Base-by-base conservation (phyloP, 768 basidiomycete genomes). In the Russula ochroleuca region DNA sequence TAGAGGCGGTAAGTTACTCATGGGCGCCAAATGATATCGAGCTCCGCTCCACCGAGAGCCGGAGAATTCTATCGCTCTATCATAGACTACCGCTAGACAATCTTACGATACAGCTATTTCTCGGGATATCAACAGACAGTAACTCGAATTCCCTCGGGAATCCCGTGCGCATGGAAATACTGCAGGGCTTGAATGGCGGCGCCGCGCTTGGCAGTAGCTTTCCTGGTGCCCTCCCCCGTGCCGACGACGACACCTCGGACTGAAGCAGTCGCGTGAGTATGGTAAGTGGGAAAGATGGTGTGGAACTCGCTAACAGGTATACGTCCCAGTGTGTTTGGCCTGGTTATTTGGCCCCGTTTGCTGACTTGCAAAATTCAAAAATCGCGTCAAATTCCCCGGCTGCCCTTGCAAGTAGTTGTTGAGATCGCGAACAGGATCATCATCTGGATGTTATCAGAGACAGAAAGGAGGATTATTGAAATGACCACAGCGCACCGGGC, bases 351-450 rank as follows among this genome's bases (percentile, higher is more conserved):
- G 53, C n/a, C 64, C 64, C 8, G 2, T 1, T 45, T 61, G 59
- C 19, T 14, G 4, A 7, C 0, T 50, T 1, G 11, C 17, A 33
- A 45, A 60, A 0, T 0, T 9, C 40, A 65, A 35, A n/a, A 43
- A 1, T 5, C 7, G 23, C 28, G 13, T 14, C 47, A 65, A 13
- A 37, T 51, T 56, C 1, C 6, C 38, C 11, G 5, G 19, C 8
- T 35, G 35, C 35, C 10, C 53, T 37, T 65, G 64, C 23, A 65
- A 50, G 15, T 5, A 57, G 11, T 65, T 65, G 49, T 65, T 65
- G 6, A 65, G 40, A 0, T 61, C 59, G 10, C 47, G 59, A 14
- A 61, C 19, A 19, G 48, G 48, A 15, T 65, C 28, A 28, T 28
- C 28, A 5, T 28, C 64, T 65, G 23, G 8, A 9, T 14, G 0